These are phyloP conservation scores for Cubamyces sp. DNA, from an alignment of 768 basidiomycete genomes.

Conservation along the genomic window DNA sequence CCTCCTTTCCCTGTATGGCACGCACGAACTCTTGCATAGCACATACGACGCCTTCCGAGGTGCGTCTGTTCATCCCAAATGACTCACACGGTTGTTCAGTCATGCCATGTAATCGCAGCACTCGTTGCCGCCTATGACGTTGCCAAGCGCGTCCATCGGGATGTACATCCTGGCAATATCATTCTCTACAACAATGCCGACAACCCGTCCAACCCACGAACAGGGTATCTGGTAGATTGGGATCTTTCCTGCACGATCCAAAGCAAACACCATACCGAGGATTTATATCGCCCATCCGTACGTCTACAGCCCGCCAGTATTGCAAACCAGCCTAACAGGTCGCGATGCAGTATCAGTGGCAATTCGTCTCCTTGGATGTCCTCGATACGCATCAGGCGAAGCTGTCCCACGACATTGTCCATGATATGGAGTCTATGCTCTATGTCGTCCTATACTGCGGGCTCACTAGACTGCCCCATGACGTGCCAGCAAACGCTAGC, in stretches of 20 bases:
- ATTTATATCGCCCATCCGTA: neutral
- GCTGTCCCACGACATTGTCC: neutral
- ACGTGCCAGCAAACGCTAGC: too few species aligned
- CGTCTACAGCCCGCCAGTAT: neutral
- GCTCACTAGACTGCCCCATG: neutral
- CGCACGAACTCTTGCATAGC: neutral
- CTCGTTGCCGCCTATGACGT: neutral
- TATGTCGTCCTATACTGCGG: slow-evolving; percentile 18
- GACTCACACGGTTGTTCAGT: neutral
- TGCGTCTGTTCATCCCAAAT: neutral
- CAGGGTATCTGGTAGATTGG: slow-evolving; percentile 17
- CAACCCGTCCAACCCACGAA: neutral
- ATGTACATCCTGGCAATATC: slow-evolving; percentile 12
- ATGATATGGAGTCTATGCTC: slow-evolving; percentile 18
- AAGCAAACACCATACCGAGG: neutral
- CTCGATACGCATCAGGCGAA: neutral
- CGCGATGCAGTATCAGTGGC: neutral
- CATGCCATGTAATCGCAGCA: neutral
- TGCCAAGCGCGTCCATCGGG: slow-evolving; percentile 1
- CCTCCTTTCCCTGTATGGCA: slow-evolving; percentile 1
- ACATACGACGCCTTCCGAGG: neutral
- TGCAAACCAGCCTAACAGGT: neutral
- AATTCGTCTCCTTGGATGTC: neutral
- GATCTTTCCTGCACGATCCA: neutral
- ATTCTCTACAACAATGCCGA: neutral